Evolutionary conservation across 164 flowering plant genomes (phyloP).

Genomic region (Saururus chinensis): DNA sequence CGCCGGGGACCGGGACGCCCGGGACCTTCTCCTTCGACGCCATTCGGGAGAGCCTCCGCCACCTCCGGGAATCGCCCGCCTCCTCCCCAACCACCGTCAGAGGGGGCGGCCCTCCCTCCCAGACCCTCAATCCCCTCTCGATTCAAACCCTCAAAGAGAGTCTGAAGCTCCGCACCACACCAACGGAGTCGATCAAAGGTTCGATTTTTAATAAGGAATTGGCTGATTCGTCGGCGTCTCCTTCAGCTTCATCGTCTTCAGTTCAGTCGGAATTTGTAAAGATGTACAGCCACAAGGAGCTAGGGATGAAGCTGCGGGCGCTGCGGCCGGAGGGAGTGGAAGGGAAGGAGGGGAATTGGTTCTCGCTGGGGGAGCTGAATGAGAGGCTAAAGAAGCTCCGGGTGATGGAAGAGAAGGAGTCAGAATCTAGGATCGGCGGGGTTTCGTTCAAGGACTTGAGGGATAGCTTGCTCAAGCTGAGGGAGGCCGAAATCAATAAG

Average conservation of each 20-base stretch:
- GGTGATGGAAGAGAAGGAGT: constrained; percentile 48
- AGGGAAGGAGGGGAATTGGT: constrained; percentile 27
- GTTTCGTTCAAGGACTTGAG: constrained; percentile 24
- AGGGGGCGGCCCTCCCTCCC: no score
- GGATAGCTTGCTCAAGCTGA: constrained; percentile 24
- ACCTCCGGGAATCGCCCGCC: constrained; percentile 8
- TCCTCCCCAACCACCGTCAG: neutral
- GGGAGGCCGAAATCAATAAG: constrained; percentile 12
- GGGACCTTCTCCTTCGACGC: constrained; percentile 8
- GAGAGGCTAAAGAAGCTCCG: constrained; percentile 59
- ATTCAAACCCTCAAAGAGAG: constrained; percentile 14
- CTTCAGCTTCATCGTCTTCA: constrained; percentile 1
- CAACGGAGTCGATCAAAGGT: constrained; percentile 13
- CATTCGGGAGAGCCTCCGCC: constrained; percentile 30
- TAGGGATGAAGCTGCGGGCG: constrained; percentile 53
- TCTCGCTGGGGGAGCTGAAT: constrained; percentile 57
- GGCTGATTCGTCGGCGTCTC: constrained; percentile 13
- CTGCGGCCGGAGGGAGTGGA: constrained; percentile 37
- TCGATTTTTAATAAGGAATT: constrained; percentile 28
- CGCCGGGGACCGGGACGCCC: neutral
- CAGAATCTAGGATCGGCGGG: constrained; percentile 14
- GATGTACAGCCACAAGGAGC: constrained; percentile 29
- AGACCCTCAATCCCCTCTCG: constrained; percentile 10
- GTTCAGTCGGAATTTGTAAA: constrained; percentile 31
- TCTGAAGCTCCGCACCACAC: constrained; percentile 19